These are phyloP conservation scores for Mortierella sp. DNA, from an alignment of 371 early-diverging fungal genomes.

Conservation along the genomic window DNA sequence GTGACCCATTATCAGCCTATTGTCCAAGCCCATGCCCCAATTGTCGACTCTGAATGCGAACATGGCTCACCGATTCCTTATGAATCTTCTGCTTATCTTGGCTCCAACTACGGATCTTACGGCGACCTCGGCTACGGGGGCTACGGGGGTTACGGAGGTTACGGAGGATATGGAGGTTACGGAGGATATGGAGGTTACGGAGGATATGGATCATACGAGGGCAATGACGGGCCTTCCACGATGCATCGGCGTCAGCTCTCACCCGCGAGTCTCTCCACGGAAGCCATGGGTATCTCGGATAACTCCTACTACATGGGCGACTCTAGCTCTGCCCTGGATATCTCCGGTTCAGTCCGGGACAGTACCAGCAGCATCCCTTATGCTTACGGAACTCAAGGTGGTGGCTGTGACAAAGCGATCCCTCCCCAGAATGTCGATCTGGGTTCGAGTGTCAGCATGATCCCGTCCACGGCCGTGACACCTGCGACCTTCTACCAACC, in stretches of 20 bases:
- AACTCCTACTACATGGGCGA: no score
- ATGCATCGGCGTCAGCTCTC: no score
- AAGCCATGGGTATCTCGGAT: no score
- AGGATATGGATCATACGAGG: not conserved
- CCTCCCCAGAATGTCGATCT: conserved; percentile 22
- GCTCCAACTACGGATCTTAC: not conserved
- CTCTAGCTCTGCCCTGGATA: no score
- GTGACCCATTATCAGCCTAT: conserved; percentile 39
- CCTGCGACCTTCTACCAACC: conserved; percentile 34
- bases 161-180: not conserved
- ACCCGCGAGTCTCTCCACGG: no score
- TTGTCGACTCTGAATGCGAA: conserved; percentile 30
- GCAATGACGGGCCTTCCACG: no score
- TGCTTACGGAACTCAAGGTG: not conserved
- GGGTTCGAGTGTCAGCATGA: conserved; percentile 21
- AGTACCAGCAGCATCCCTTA: not conserved
- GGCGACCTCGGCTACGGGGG: not conserved
- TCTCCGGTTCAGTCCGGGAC: no score
- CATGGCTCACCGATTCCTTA: not conserved
- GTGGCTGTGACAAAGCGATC: conserved; percentile 11
- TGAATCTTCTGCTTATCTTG: not conserved
- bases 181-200: not conserved
- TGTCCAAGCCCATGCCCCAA: conserved; percentile 33
- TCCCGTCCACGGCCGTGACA: conserved; percentile 21
- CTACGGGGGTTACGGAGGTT: not conserved